Conservation (phyloP, 164 flowering plant genomes). For the Nymphaea colorata region DNA sequence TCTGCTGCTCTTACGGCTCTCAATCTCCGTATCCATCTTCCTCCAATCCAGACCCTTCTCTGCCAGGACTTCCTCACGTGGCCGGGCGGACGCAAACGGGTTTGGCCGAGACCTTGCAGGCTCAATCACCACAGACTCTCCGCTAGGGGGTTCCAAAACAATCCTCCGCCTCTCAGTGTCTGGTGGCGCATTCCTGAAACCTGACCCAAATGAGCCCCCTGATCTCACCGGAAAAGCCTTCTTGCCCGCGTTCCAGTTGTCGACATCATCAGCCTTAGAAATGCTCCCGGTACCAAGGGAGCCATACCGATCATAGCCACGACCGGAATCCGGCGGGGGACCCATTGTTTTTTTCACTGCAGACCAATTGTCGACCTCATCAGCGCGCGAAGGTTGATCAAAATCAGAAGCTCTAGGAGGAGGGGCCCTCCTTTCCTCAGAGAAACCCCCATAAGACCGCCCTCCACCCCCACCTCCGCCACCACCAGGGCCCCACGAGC, state of each 20-base stretch:
- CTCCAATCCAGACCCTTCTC: slow-evolving; percentile 89
- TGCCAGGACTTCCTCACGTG: slow-evolving; percentile 83
- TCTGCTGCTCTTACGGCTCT: slow-evolving; percentile 50
- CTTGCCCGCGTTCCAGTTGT: slow-evolving; percentile 60
- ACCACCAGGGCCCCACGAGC: neutral
- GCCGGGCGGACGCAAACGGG: slow-evolving; percentile 87
- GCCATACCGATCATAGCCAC: slow-evolving; percentile 29
- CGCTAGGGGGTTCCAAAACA: slow-evolving; percentile 38
- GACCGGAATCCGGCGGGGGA: slow-evolving; percentile 20
- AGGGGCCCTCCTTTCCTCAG: slow-evolving; percentile 33
- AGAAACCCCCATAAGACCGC: slow-evolving; percentile 56
- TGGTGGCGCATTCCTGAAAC: slow-evolving; percentile 15
- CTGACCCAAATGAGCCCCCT: slow-evolving; percentile 15
- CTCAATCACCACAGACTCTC: slow-evolving; percentile 20
- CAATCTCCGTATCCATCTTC: slow-evolving; percentile 58
- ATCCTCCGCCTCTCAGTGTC: slow-evolving; percentile 45
- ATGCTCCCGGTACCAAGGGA: slow-evolving; percentile 32
- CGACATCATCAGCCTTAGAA: slow-evolving; percentile 73
- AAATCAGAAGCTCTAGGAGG: slow-evolving; percentile 52
- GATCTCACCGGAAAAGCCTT: slow-evolving; percentile 30
- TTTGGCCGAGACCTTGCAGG: slow-evolving; percentile 34
- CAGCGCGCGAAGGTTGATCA: slow-evolving; percentile 66
- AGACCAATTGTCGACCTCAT: slow-evolving; percentile 83
- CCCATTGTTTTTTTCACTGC: slow-evolving; percentile 30
- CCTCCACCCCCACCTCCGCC: slow-evolving; percentile 6